Evolutionary conservation across 2,329 filamentous ascomycete genomes (phyloP).

Genomic region (Pseudogymnoascus sp.): DNA sequence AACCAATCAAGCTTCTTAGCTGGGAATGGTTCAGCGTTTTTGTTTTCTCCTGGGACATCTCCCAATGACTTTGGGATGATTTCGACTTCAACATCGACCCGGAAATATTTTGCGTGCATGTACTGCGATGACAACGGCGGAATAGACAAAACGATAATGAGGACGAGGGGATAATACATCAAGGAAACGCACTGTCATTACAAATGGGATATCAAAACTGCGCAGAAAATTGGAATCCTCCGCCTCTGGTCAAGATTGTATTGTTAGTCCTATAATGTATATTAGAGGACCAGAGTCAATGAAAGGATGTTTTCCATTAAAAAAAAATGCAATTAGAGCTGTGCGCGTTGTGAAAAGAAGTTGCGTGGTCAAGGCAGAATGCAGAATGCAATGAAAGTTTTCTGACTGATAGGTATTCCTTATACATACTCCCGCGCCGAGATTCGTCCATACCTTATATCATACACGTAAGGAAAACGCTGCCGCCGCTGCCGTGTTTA

Average conservation of each 20-base stretch:
- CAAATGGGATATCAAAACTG: background rate
- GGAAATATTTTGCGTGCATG: background rate
- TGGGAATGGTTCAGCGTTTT: background rate
- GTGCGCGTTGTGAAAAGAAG: background rate
- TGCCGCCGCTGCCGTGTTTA: background rate
- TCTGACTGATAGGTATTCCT: conserved; percentile 3
- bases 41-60: background rate
- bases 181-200: background rate
- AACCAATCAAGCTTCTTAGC: background rate
- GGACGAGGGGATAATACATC: background rate
- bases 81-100: conserved; percentile 7
- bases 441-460: background rate
- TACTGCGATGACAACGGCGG: background rate
- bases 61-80: background rate
- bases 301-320: background rate
- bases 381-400: background rate
- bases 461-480: background rate
- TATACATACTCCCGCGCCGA: conserved; percentile 2
- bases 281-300: background rate
- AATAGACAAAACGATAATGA: background rate
- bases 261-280: background rate
- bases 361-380: background rate
- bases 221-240: background rate
- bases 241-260: background rate
- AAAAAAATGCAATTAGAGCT: background rate